Conservation (phyloP, 2,329 filamentous ascomycete genomes). For the Penicillium hesseltinei region DNA sequence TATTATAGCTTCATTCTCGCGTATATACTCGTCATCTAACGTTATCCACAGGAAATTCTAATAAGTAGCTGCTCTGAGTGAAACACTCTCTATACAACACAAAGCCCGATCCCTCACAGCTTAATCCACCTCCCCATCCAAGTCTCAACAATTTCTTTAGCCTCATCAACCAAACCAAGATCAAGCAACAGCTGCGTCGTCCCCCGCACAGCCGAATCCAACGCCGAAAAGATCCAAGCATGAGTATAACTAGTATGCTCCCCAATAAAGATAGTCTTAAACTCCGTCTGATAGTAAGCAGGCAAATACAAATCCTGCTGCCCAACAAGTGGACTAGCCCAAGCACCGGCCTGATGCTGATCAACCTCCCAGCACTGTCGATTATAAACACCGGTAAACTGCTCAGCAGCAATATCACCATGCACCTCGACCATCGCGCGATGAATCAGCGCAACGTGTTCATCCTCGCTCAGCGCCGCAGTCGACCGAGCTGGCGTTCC, state of each 20-base stretch:
- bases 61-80: background rate
- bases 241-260: slow-evolving; percentile 72
- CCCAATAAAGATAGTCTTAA: slow-evolving; percentile 65
- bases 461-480: slow-evolving; percentile 26
- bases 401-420: slow-evolving; percentile 56
- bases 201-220: slow-evolving; percentile 66
- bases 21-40: background rate
- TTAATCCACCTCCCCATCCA: slow-evolving; percentile 69
- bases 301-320: slow-evolving; percentile 70
- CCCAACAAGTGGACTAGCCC: slow-evolving; percentile 60
- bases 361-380: slow-evolving; percentile 66
- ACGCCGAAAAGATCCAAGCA: slow-evolving; percentile 54
- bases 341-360: slow-evolving; percentile 60
- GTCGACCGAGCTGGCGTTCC: slow-evolving; percentile 26
- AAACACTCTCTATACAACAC: background rate
- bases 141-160: slow-evolving; percentile 60
- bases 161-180: slow-evolving; percentile 67
- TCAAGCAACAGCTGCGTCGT: slow-evolving; percentile 61
- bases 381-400: slow-evolving; percentile 65
- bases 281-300: slow-evolving; percentile 69
- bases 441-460: slow-evolving; percentile 61
- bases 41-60: background rate
- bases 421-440: slow-evolving; percentile 68
- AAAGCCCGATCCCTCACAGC: slow-evolving; percentile 3
- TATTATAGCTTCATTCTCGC: background rate